Percentiles rank a stretch among this genome's conserved stretches.
Evolutionary conservation across 768 basidiomycete genomes (phyloP).

Genomic region (Mycena pura): DNA sequence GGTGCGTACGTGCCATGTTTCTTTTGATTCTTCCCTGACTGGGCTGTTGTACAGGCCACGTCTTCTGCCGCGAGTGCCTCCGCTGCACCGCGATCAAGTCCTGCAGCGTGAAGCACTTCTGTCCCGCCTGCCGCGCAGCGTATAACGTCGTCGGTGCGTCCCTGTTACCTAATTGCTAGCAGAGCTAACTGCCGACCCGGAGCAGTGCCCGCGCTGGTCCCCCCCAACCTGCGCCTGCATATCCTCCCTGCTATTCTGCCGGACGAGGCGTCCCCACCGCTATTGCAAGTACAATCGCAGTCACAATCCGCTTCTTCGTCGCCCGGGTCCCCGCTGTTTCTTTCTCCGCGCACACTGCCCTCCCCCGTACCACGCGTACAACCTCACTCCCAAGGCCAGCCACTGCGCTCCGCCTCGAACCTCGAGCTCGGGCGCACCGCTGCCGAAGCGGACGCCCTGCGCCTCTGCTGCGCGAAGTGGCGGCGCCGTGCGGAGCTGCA

Average conservation of each 20-base stretch:
- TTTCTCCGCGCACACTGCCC: no score
- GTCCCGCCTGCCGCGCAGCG: slow-evolving; percentile 5
- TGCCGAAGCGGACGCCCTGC: slow-evolving; percentile 12
- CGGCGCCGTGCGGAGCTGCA: slow-evolving; percentile 40
- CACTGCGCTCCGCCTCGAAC: neutral
- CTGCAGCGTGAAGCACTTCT: neutral
- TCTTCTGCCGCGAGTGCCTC: slow-evolving; percentile 13
- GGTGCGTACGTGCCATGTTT: no score
- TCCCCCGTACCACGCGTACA: no score
- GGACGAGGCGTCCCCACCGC: no score
- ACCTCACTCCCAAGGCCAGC: no score
- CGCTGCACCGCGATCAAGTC: neutral
- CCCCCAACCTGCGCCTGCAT: slow-evolving; percentile 28
- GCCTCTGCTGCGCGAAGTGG: slow-evolving; percentile 35
- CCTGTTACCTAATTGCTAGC: neutral
- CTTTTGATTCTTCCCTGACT: no score
- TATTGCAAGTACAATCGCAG: no score
- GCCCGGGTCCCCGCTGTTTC: neutral
- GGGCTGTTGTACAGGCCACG: neutral
- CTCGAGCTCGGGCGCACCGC: neutral
- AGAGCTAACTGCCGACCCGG: neutral
- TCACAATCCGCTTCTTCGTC: slow-evolving; percentile 39
- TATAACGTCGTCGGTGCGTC: neutral
- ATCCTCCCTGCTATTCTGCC: slow-evolving; percentile 39
- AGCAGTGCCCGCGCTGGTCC: slow-evolving; percentile 11